These are phyloP conservation scores for Crotalaria pallida DNA, from an alignment of 306 rosid genomes.

Conservation along the genomic window DNA sequence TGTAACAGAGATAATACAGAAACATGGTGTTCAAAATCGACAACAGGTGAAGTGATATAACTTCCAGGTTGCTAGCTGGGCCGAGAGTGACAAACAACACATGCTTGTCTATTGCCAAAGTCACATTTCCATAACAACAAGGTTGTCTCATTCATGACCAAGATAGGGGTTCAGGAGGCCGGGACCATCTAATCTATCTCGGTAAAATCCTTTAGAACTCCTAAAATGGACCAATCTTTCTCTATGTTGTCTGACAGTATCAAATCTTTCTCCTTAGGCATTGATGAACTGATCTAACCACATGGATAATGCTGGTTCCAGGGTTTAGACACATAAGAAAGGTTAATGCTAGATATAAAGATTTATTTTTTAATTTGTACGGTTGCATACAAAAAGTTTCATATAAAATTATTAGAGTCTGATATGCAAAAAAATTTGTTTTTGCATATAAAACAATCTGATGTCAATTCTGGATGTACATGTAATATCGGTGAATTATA, in stretches of 20 bases:
- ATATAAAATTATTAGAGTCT: not conserved
- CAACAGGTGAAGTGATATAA: not conserved
- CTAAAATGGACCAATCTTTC: not conserved
- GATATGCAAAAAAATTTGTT: no score
- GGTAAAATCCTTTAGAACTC: not conserved
- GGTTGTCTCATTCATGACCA: not conserved
- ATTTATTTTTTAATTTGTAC: not conserved
- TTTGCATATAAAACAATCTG: no score
- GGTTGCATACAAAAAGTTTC: not conserved
- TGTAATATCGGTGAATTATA: no score
- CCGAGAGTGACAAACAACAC: slow-evolving; percentile 10
- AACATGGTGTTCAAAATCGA: not conserved
- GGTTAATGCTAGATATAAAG: not conserved
- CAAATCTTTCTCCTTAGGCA: not conserved
- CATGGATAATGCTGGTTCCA: not conserved
- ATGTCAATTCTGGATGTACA: no score
- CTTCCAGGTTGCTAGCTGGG: not conserved
- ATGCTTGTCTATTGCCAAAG: not conserved
- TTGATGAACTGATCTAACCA: not conserved
- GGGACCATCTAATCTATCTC: slow-evolving; percentile 46
- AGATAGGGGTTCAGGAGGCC: not conserved
- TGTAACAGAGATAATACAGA: slow-evolving; percentile 2
- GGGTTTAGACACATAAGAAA: not conserved
- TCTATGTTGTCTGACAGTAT: not conserved
- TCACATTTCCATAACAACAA: not conserved